These are phyloP conservation scores for Arachis monticola DNA, from an alignment of 331 rosid species.

Conservation along the genomic window DNA sequence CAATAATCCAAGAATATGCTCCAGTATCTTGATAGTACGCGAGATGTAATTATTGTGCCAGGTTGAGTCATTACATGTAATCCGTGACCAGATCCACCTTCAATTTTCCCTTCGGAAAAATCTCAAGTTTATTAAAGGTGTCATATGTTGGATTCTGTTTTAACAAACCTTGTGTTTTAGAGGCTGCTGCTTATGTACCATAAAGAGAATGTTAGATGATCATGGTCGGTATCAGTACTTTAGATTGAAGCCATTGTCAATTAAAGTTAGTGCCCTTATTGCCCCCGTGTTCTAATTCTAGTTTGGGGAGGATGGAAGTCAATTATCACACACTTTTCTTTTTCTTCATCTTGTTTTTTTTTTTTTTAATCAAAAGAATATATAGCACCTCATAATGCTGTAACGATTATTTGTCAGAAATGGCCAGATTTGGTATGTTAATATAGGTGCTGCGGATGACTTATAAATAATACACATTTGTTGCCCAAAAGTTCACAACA, in stretches of 20 bases:
- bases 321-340: not conserved
- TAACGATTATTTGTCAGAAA: not conserved
- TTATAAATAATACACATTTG: not conserved
- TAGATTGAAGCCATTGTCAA: slow-evolving; percentile 28
- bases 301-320: not conserved
- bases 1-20: slow-evolving; percentile 88
- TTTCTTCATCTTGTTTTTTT: not conserved
- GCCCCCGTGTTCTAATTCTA: not conserved
- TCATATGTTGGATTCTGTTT: slow-evolving; percentile 30
- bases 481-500: not conserved
- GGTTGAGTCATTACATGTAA: slow-evolving; percentile 42
- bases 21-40: slow-evolving; percentile 61
- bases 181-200: slow-evolving; percentile 49
- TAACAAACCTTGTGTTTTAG: slow-evolving; percentile 38
- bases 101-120: slow-evolving; percentile 36
- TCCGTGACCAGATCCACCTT: not conserved
- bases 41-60: slow-evolving; percentile 26
- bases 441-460: not conserved
- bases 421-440: not conserved
- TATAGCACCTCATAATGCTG: not conserved
- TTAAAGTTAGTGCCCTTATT: not conserved
- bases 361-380: slow-evolving; percentile 2
- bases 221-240: slow-evolving; percentile 17
- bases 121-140: slow-evolving; percentile 30
- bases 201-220: slow-evolving; percentile 43